These are phyloP conservation scores for Colletotrichum sp. DNA, from an alignment of 2,329 filamentous ascomycete genomes.

Conservation along the genomic window DNA sequence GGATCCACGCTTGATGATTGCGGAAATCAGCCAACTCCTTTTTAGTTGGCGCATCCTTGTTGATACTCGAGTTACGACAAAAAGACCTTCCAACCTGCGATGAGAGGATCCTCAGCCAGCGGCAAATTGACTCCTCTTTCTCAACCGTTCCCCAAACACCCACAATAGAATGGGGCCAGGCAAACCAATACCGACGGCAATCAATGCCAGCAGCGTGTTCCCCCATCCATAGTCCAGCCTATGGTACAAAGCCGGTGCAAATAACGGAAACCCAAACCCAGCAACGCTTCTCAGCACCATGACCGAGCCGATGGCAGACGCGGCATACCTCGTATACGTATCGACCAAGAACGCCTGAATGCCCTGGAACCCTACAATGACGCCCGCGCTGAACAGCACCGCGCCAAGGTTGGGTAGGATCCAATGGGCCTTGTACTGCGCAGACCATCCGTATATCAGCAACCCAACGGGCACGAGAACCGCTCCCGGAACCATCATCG, in stretches of 20 bases:
- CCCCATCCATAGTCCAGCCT: constrained; percentile 46
- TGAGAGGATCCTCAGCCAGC: background rate
- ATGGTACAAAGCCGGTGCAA: constrained; percentile 51
- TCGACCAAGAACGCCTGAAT: constrained; percentile 54
- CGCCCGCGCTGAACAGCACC: constrained; percentile 39
- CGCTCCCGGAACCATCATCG: constrained; percentile 45
- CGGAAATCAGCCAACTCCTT: background rate
- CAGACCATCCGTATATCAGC: constrained; percentile 52
- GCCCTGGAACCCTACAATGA: constrained; percentile 48
- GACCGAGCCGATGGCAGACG: constrained; percentile 48
- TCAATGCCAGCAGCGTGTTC: constrained; percentile 46
- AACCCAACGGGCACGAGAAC: constrained; percentile 48
- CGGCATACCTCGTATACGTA: constrained; percentile 50
- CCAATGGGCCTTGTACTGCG: constrained; percentile 48
- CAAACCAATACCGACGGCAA: constrained; percentile 44
- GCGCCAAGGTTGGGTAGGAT: constrained; percentile 51
- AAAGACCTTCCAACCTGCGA: background rate
- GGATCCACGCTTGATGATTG: background rate
- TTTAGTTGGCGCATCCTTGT: background rate
- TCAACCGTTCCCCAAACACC: constrained; percentile 46
- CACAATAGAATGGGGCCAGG: constrained; percentile 50
- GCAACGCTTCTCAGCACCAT: constrained; percentile 52
- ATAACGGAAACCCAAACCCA: constrained; percentile 58
- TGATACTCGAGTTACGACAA: background rate
- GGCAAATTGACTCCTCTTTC: constrained; percentile 25